Conservation (phyloP, 495 filamentous ascomycete genomes). For the Pyrenopolyporus hunteri region DNA sequence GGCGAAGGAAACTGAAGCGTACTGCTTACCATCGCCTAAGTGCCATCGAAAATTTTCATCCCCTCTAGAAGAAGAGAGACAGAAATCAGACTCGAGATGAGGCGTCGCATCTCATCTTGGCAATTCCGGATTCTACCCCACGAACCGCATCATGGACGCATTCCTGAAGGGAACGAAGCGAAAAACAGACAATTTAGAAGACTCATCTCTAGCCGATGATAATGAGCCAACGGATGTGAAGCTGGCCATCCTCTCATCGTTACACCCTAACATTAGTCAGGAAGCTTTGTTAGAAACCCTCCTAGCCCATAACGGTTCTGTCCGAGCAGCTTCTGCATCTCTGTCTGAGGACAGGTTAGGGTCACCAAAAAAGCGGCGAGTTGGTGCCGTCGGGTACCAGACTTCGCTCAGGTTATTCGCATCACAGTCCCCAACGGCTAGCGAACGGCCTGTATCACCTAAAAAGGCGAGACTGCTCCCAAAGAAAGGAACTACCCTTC, state of each 20-base stretch:
- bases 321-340: constrained; percentile 64
- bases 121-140: background rate
- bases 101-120: constrained; percentile 16
- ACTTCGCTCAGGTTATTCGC: constrained; percentile 64
- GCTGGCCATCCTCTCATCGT: constrained; percentile 78
- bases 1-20: background rate
- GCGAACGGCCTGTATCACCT: constrained; percentile 39
- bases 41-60: background rate
- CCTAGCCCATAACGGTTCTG: constrained; percentile 76
- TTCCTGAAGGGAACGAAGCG: constrained; percentile 54
- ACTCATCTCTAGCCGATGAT: constrained; percentile 28
- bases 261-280: constrained; percentile 68
- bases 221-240: constrained; percentile 88
- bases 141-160: constrained; percentile 47
- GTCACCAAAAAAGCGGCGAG: constrained; percentile 46
- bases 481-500: constrained; percentile 79
- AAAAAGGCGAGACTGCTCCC: constrained; percentile 61
- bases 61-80: background rate
- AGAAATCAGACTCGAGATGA: background rate
- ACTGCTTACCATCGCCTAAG: background rate
- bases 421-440: constrained; percentile 41
- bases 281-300: constrained; percentile 77
- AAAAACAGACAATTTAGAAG: constrained; percentile 41
- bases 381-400: constrained; percentile 54
- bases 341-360: constrained; percentile 47